Base-by-base conservation (phyloP, 768 basidiomycete species). In the Tulasnella sp. region DNA sequence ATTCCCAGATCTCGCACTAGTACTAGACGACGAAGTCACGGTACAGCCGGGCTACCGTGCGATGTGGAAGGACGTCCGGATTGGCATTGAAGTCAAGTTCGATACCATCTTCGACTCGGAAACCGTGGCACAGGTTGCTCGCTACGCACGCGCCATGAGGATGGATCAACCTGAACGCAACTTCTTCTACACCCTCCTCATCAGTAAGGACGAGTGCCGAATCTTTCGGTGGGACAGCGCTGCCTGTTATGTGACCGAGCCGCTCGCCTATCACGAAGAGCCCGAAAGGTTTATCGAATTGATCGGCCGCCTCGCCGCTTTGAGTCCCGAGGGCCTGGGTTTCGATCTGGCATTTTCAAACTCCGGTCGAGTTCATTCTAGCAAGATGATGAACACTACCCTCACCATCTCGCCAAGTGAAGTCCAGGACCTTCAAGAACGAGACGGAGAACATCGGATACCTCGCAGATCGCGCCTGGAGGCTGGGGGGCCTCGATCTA, bases 21-120 rank as follows among this genome's bases (percentile, higher is more conserved):
- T 38, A 7, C 15, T 38, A 15, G 34, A 38, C 15, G 34, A 38
- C 34, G 34, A 38, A 7, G 34, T 7, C 7, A 15, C 34, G 15
- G 7, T 5, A 15, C 5, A 38, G 34, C 15, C 34, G 34, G 15
- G 34, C 7, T 15, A 38, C 34, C 7, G 32, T 4, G n/a, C n/a
- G n/a, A n/a, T 17, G n/a, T 50, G 51, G 51, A 53, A 53, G 30
- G 51, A 53, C 23, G 51, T 53, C 4, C 30, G 41, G 23, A 19
- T 38, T 10, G 32, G 29, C 1, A 53, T 53, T 9, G 34, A 41
- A 24, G 51, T 53, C 32, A 53, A 53, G 30, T 41, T 53, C 23
- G 27, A 32, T 8, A 23, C 32, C 15, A 23, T 21, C 19, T n/a
- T 53, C 27, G 30, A 30, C 23, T 17, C 15, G 17, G 11, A 17